Conservation (phyloP, 1,139 yeast genomes). For the Hemisphaericaspora xylofermentans region DNA sequence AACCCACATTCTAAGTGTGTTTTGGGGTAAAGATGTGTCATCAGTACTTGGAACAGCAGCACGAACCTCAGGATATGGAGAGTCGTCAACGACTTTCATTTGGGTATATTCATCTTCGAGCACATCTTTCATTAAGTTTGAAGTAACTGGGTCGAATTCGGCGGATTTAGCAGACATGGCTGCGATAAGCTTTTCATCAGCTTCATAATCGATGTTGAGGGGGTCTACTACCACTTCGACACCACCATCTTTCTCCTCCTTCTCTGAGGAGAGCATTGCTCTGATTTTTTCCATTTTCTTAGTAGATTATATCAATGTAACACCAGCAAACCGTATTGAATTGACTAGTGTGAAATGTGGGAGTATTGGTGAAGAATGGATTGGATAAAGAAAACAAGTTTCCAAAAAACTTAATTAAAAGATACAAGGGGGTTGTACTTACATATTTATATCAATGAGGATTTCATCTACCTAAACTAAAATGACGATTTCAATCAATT, state of each 20-base stretch:
- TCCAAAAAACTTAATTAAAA: background rate
- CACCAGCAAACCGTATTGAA: background rate
- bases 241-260: slow-evolving; percentile 7
- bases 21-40: slow-evolving; percentile 54
- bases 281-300: slow-evolving; percentile 22
- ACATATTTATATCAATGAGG: background rate
- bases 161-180: slow-evolving; percentile 34
- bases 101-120: slow-evolving; percentile 46
- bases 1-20: slow-evolving; percentile 63
- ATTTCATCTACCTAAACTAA: no score
- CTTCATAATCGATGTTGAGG: slow-evolving; percentile 23
- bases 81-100: slow-evolving; percentile 48
- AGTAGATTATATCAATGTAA: background rate
- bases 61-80: slow-evolving; percentile 69
- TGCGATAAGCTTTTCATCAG: slow-evolving; percentile 25
- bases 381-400: no score
- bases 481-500: no score
- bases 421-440: background rate
- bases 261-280: slow-evolving; percentile 13
- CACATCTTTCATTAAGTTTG: slow-evolving; percentile 24
- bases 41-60: slow-evolving; percentile 67
- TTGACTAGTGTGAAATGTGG: background rate
- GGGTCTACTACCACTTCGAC: slow-evolving; percentile 8
- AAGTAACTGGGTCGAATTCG: slow-evolving; percentile 39
- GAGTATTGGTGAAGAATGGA: background rate